Conservation (phyloP, 768 basidiomycete genomes). For the Lactifluus volemus region DNA sequence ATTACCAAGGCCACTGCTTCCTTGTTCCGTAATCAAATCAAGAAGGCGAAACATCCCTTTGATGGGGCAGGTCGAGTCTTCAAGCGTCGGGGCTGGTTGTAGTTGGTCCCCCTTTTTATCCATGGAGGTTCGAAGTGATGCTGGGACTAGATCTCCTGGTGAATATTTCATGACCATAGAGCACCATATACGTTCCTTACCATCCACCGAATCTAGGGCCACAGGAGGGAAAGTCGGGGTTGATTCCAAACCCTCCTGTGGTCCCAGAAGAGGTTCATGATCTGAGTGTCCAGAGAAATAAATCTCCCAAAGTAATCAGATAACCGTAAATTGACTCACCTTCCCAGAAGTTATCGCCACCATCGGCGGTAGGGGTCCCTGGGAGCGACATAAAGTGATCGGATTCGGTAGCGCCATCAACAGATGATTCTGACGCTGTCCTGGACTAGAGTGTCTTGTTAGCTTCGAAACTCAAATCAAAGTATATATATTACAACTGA, state of each 20-base stretch:
- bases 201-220: neutral
- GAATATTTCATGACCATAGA: neutral
- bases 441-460: neutral
- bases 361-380: neutral
- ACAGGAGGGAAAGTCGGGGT: neutral
- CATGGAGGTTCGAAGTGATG: neutral
- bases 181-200: neutral
- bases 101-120: neutral
- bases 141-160: neutral
- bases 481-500: neutral
- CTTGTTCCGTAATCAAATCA: conserved; percentile 44
- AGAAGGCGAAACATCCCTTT: conserved; percentile 45
- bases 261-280: neutral
- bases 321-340: neutral
- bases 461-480: neutral
- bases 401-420: neutral
- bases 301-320: neutral
- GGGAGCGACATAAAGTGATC: conserved; percentile 10
- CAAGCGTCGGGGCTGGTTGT: neutral
- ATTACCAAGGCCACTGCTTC: conserved; percentile 44
- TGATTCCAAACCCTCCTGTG: neutral
- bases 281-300: neutral
- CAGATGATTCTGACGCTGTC: neutral
- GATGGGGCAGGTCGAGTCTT: conserved; percentile 23
- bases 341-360: neutral